phyloP scores from a whole-genome alignment of 2,329 filamentous ascomycete genomes.

The Aurifilum marmelostoma region DNA sequence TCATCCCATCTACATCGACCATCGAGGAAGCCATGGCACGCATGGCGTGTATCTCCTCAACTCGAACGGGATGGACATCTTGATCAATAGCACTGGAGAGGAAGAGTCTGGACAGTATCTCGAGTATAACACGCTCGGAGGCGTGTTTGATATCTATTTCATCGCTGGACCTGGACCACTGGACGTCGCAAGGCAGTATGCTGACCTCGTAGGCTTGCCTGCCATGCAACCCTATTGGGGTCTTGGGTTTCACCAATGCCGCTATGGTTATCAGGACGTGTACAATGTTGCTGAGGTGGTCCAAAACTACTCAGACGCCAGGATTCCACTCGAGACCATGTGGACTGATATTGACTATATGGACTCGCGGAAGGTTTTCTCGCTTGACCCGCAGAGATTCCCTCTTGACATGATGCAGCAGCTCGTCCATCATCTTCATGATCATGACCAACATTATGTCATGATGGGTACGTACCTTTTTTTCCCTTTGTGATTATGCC shows the following conservation, averaged over 20 bases:
- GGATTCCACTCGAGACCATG: conserved; percentile 71
- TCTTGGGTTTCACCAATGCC: conserved; percentile 65
- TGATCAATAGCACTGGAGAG: conserved; percentile 64
- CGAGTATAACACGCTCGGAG: conserved; percentile 79
- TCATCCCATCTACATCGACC: conserved; percentile 77
- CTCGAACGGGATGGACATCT: conserved; percentile 77
- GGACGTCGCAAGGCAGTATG: conserved; percentile 62
- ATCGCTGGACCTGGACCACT: conserved; percentile 61
- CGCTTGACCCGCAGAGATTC: conserved; percentile 66
- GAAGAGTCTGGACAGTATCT: conserved; percentile 65
- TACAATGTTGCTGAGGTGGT: conserved; percentile 69
- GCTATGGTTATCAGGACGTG: conserved; percentile 67
- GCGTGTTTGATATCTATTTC: conserved; percentile 75
- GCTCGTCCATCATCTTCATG: conserved; percentile 68
- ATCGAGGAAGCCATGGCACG: conserved; percentile 58
- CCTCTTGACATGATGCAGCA: conserved; percentile 65
- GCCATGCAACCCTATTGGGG: conserved; percentile 68
- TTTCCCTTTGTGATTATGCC: too few species aligned
- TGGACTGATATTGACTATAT: conserved; percentile 70
- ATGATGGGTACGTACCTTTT: conserved; percentile 59
- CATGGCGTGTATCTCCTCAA: conserved; percentile 73
- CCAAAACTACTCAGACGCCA: conserved; percentile 66
- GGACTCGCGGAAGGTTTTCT: conserved; percentile 62
- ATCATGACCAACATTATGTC: conserved; percentile 69
- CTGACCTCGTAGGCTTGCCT: conserved; percentile 58